Percentiles rank a stretch among this genome's conserved stretches.
Evolutionary conservation across 176 grass and related monocot genomes (phyloP).

Genomic region (Oryza nivara): DNA sequence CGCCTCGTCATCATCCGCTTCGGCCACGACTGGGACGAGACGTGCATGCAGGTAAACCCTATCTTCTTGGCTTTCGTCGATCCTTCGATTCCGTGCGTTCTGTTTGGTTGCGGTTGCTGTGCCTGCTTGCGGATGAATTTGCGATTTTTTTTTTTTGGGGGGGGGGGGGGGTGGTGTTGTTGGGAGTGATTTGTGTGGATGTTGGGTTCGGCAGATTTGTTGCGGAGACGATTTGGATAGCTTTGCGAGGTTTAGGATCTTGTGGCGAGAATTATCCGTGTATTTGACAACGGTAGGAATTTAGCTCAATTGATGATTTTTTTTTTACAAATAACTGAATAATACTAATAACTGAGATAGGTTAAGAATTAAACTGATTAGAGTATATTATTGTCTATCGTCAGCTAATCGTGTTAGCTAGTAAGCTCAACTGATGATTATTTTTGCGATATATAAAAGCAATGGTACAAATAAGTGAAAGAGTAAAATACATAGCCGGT

Average conservation of each 20-base stretch:
- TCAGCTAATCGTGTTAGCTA: not conserved
- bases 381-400: not conserved
- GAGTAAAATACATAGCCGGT: no score
- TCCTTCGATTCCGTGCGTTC: not conserved
- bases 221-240: not conserved
- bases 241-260: not conserved
- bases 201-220: not conserved
- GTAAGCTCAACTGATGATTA: not conserved
- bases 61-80: not conserved
- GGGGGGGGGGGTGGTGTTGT: not conserved
- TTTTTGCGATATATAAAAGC: not conserved
- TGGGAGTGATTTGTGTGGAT: not conserved
- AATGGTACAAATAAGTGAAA: not conserved
- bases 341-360: not conserved
- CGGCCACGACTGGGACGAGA: constrained; percentile 99
- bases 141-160: not conserved
- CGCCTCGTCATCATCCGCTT: constrained; percentile 98
- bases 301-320: not conserved
- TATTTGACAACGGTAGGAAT: not conserved
- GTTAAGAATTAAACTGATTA: not conserved
- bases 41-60: constrained; percentile 87
- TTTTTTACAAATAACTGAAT: not conserved
- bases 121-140: not conserved
- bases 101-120: not conserved
- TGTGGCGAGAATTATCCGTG: not conserved